Conservation (phyloP, 2,329 filamentous ascomycete species). For the Ophiostoma piceae region DNA sequence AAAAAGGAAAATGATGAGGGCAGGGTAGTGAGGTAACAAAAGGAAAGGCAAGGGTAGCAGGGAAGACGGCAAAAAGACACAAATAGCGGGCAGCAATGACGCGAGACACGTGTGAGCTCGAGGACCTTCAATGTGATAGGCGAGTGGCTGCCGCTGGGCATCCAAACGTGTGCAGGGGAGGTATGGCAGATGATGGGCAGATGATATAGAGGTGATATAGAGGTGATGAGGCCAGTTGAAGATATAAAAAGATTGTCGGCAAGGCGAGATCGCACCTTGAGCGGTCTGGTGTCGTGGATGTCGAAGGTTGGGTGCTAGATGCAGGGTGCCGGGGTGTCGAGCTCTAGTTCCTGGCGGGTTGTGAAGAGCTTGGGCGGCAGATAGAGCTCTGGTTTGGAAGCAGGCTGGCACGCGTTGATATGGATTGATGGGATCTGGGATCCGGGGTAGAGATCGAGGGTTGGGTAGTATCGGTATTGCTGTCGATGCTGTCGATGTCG, state of each 20-base stretch:
- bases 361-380: neutral
- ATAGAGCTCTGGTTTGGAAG: neutral
- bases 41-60: neutral
- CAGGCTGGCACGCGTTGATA: neutral
- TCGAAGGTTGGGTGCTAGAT: neutral
- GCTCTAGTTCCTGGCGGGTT: neutral
- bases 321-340: neutral
- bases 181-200: neutral
- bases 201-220: neutral
- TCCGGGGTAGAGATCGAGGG: neutral
- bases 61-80: neutral
- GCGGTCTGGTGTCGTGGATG: neutral
- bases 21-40: neutral
- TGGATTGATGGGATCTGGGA: neutral
- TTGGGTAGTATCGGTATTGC: neutral
- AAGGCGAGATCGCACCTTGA: constrained; percentile 15
- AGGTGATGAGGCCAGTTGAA: neutral
- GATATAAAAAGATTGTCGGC: neutral
- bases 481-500: constrained; percentile 5
- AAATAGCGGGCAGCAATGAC: neutral
- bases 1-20: neutral
- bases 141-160: neutral
- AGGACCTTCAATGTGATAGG: neutral
- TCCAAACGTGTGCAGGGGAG: neutral
- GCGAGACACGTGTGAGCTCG: constrained; percentile 11